Evolutionary conservation across 2,329 filamentous ascomycete species (phyloP).

Genomic region (Zymoseptoria pseudotritici): DNA sequence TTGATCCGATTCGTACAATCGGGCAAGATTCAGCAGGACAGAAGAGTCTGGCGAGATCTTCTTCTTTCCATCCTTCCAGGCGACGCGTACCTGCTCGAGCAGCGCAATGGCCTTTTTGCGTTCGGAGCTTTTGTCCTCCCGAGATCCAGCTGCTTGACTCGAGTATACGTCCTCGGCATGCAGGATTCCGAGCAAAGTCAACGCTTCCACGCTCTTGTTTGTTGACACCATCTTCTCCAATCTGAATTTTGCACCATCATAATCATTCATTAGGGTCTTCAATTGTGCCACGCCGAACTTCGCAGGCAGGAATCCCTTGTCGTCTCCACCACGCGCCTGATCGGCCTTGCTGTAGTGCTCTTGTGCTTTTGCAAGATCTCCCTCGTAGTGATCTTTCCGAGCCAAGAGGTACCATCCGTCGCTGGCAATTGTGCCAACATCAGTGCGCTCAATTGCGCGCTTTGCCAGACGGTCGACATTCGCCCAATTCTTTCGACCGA

Average conservation of each 20-base stretch:
- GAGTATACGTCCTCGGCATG: slow-evolving; percentile 92
- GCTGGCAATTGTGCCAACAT: slow-evolving; percentile 92
- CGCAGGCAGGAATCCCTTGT: slow-evolving; percentile 83
- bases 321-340: slow-evolving; percentile 82
- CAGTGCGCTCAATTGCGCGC: slow-evolving; percentile 90
- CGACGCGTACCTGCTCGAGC: slow-evolving; percentile 73
- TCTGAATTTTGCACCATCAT: slow-evolving; percentile 84
- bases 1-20: slow-evolving; percentile 77
- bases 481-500: slow-evolving; percentile 69
- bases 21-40: slow-evolving; percentile 82
- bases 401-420: slow-evolving; percentile 96
- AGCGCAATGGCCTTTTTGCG: slow-evolving; percentile 78
- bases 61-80: slow-evolving; percentile 91
- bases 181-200: slow-evolving; percentile 82
- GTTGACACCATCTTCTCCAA: slow-evolving; percentile 75
- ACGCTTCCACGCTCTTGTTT: slow-evolving; percentile 72
- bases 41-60: slow-evolving; percentile 73
- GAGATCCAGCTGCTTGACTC: slow-evolving; percentile 61
- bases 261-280: slow-evolving; percentile 73
- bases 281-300: slow-evolving; percentile 93
- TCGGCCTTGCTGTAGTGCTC: slow-evolving; percentile 89
- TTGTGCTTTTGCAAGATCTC: slow-evolving; percentile 64
- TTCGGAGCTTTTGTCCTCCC: slow-evolving; percentile 81
- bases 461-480: slow-evolving; percentile 82
- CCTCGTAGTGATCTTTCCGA: slow-evolving; percentile 79